Base-by-base conservation (phyloP, 1,284 basidiomycete genomes). In the Trametes hirsuta region DNA sequence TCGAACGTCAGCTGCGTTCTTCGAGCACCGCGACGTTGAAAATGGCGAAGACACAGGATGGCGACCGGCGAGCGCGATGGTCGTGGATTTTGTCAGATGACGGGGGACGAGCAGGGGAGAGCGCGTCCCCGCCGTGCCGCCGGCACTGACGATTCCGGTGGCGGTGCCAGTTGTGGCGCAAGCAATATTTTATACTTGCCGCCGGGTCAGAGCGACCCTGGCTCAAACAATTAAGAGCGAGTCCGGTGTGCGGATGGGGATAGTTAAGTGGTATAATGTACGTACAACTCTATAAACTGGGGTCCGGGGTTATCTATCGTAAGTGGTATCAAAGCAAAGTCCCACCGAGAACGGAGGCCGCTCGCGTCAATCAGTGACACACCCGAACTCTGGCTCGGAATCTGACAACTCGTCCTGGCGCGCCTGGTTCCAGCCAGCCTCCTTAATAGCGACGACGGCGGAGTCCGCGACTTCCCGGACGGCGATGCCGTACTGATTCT, bases 401-500 rank as follows among this genome's bases (percentile, higher is more conserved):
- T 50, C 59, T 6, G 53, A 46, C 47, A 66, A 42, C 35, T 54
- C 47, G 46, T 69, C 68, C 57, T 69, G 68, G 36, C 47, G 44
- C 40, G 66, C 68, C 42, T 66, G 58, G 30, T 55, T 50, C 68
- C 68, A 68, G 6, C 58, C 62, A 24, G 48, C 47, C 61, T 62
- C 58, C 34, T 68, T 64, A 58, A 68, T 65, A 36, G 42, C 52
- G 25, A 46, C 36, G 11, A 69, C 53, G 22, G 60, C 58, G 15
- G 51, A 57, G 10, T 65, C 50, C 25, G 68, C 68, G 6, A 73
- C 59, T 25, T 63, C 59, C 4, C 73, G 64, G 22, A 59, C 65
- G 6, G 69, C 57, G 37, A 68, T 54, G 14, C 91, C 91, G 24
- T 81, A 66, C 48, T 77, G 78, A 73, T 93, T 87, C 76, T 88